Percentiles rank a stretch among this genome's conserved stretches.
Conservation (phyloP, 1,284 basidiomycete genomes). For the Amylostereum areolatum region DNA sequence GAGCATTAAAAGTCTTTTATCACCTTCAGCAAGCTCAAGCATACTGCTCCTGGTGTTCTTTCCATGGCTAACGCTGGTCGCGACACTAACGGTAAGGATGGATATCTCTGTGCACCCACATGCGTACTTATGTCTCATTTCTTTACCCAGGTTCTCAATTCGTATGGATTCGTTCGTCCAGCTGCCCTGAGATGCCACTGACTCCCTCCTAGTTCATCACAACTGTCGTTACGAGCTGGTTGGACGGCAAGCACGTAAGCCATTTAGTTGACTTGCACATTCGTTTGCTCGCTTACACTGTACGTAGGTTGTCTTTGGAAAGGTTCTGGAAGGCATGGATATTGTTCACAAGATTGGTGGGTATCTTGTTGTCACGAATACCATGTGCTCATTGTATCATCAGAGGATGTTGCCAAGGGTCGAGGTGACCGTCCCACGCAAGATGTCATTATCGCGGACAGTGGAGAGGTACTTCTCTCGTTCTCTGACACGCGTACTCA, state of each 20-base stretch:
- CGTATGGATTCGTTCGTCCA: conserved; percentile 36
- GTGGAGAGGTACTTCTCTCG: conserved; percentile 67
- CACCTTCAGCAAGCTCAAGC: conserved; percentile 74
- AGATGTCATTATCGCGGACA: conserved; percentile 73
- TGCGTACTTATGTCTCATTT: conserved; percentile 10
- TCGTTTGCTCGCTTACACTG: conserved; percentile 4
- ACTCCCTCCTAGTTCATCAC: conserved; percentile 63
- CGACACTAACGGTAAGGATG: conserved; percentile 69
- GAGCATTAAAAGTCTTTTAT: not conserved
- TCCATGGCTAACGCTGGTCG: conserved; percentile 94
- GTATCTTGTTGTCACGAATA: conserved; percentile 14
- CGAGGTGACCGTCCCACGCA: conserved; percentile 62
- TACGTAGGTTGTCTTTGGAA: conserved; percentile 84
- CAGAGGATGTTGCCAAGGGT: conserved; percentile 70
- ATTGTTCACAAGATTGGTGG: conserved; percentile 70
- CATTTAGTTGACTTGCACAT: not conserved
- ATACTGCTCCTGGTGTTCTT: conserved; percentile 78
- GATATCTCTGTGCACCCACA: not conserved
- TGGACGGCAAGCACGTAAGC: conserved; percentile 69
- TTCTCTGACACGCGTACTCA: not conserved
- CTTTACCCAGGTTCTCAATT: conserved; percentile 70
- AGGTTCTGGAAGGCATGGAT: conserved; percentile 87
- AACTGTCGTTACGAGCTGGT: conserved; percentile 72
- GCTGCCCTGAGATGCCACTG: not conserved
- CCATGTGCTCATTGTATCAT: conserved; percentile 14